Evolutionary conservation across 345 rosid species (phyloP), one percentile per base, ranked within the genome.

Genomic region (Cardamine chenopodiifolia): DNA sequence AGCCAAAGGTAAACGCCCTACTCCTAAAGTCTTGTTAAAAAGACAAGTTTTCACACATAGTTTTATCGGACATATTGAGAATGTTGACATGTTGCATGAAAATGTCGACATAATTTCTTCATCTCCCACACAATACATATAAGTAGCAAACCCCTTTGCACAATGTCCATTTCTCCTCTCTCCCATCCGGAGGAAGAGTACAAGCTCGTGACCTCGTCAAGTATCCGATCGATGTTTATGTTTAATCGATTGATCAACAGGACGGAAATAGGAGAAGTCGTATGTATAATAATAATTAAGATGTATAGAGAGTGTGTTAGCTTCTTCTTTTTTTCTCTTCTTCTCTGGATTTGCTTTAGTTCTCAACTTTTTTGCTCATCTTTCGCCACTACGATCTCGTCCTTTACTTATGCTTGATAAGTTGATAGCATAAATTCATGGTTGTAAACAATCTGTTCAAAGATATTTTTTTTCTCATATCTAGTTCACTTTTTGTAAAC

Each of bases 51-150:
- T n/a, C n/a, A n/a, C n/a, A n/a, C n/a, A n/a, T n/a, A n/a, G n/a
- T n/a, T n/a, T n/a, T n/a, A n/a, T n/a, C n/a, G n/a, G n/a, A n/a
- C n/a, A n/a, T n/a, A n/a, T n/a, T n/a, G 22, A 28, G 42, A 57
- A 31, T 75, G 69, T 61, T 52, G 70, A 58, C 69, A 26, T 26
- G 4, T n/a, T n/a, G n/a, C n/a, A n/a, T n/a, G n/a, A 70, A 70
- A 77, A 64, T 77, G 80, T 77, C 72, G 76, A 77, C 80, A 70
- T 64, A 26, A 15, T 63, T 70, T 77, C 66, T 25, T 47, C 66
- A 71, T 56, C 26, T 42, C 54, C 22, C 62, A 10, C 22, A 45
- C n/a, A 44, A 18, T 32, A 71, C 31, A 70, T 62, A 62, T 61
- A 53, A 59, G 49, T 55, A 53, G 32, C 74, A 44, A 70, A 48